A percentile compares a stretch with the other conserved stretches of the same genome.
phyloP scores from a whole-genome alignment of 2,329 filamentous ascomycete species.

The Penicillium sp. region DNA sequence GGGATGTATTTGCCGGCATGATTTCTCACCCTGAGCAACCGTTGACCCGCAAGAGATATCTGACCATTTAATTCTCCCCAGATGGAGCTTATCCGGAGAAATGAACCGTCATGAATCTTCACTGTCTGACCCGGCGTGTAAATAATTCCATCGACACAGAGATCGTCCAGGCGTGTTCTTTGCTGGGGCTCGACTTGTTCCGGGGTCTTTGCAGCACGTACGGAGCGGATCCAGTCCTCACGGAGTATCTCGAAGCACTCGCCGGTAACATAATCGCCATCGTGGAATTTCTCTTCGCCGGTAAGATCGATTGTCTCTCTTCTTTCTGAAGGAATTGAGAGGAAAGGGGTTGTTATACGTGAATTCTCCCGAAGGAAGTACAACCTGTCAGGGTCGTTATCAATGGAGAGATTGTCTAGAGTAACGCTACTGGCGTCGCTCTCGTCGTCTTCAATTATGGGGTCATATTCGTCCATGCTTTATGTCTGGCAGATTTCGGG shows the following conservation, averaged over 20 bases:
- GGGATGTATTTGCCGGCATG: slow-evolving; percentile 41
- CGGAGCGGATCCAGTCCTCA: slow-evolving; percentile 10
- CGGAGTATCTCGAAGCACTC: slow-evolving; percentile 28
- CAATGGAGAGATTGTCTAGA: slow-evolving; percentile 14
- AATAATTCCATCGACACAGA: slow-evolving; percentile 25
- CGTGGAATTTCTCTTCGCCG: slow-evolving; percentile 6
- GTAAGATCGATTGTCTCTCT: slow-evolving; percentile 23
- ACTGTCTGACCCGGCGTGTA: slow-evolving; percentile 39
- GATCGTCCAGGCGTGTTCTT: slow-evolving; percentile 21
- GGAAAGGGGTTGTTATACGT: not conserved
- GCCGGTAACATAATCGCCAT: slow-evolving; percentile 34
- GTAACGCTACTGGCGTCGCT: slow-evolving; percentile 18
- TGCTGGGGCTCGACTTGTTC: not conserved
- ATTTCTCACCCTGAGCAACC: slow-evolving; percentile 38
- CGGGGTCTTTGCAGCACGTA: not conserved
- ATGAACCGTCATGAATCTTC: slow-evolving; percentile 45
- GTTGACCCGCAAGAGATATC: slow-evolving; percentile 45
- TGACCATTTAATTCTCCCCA: slow-evolving; percentile 27
- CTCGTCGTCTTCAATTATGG: slow-evolving; percentile 4
- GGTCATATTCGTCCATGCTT: not conserved
- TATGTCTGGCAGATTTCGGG: not conserved
- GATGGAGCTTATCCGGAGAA: slow-evolving; percentile 48
- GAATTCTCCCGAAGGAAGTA: slow-evolving; percentile 5
- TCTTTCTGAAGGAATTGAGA: not conserved
- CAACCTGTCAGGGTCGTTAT: slow-evolving; percentile 21